Percentiles rank a stretch among this genome's conserved stretches.
These are phyloP conservation scores for Macrocystidia cucumis DNA, from an alignment of 1,284 basidiomycete species.

Conservation along the genomic window DNA sequence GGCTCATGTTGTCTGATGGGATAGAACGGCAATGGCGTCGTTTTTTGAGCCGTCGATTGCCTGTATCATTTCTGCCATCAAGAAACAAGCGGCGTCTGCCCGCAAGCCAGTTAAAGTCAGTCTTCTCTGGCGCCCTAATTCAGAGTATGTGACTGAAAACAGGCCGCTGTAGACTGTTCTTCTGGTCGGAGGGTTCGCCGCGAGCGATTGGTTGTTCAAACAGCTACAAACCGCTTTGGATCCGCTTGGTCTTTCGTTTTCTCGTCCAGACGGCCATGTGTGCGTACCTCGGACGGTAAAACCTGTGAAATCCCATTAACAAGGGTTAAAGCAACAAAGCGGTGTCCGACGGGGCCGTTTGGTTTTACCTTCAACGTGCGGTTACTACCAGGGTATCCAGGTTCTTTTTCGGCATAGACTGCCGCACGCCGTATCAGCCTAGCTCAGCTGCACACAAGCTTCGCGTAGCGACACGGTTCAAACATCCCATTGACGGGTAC, in stretches of 20 bases:
- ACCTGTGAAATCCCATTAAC: background rate
- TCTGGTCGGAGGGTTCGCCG: constrained; percentile 15
- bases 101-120: constrained; percentile 25
- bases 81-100: constrained; percentile 22
- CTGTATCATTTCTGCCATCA: constrained; percentile 31
- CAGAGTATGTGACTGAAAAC: background rate
- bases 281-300: constrained; percentile 15
- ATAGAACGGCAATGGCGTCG: constrained; percentile 28
- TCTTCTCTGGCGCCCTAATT: too few relatives aligned
- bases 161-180: constrained; percentile 1
- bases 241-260: constrained; percentile 20
- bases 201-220: constrained; percentile 15
- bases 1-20: too few relatives aligned
- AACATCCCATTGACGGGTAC: constrained; percentile 15
- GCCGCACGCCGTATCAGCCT: constrained; percentile 3
- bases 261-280: constrained; percentile 36
- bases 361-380: background rate
- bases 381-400: background rate
- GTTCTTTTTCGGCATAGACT: background rate
- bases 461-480: constrained; percentile 14
- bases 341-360: background rate
- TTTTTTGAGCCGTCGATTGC: constrained; percentile 40
- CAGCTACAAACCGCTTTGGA: constrained; percentile 15
- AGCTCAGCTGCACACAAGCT: constrained; percentile 17
- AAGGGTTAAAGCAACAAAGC: background rate